Base-by-base conservation (phyloP, 116 monocot species). In the Iris pallida region DNA sequence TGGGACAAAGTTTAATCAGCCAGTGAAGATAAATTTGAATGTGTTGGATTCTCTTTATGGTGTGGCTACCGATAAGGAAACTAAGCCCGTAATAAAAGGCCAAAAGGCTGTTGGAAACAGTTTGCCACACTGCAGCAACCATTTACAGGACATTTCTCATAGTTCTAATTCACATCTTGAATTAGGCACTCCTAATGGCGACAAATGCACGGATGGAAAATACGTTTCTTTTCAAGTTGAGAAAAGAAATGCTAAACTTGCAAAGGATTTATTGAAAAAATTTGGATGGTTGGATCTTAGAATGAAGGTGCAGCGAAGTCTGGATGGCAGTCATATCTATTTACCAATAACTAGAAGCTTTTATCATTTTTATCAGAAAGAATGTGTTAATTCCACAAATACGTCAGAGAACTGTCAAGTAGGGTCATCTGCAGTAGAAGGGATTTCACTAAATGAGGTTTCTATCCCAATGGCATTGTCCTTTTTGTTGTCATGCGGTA, bases 1-100 rank as follows among this genome's bases (percentile, higher is more conserved):
- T 83, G 97, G 97, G 1, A 80, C 92, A 69, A 92, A 85, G 57
- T 97, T 97, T 78, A 87, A 80, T 70, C 71, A 57, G 16, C 90
- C 90, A 66, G 81, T 81, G 75, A 89, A 81, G 77, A 75, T 97
- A 73, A 71, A 79, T 71, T 67, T 92, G 73, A 64, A 65, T 14
- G 61, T 53, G 20, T 15, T 81, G 16, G 75, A 73, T 4, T 82
- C 64, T 47, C 5, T 65, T 13, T 5, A 44, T 49, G 16, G 41
- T 6, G 51, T 20, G 6, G 12, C 0, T 56, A 64, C 13, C 16
- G n/a, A 69, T 8, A 59, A 66, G 40, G 68, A 67, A 54, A 51
- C 51, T 63, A 52, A 69, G 55, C 40, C 61, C 2, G 7, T 65
- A 12, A 45, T 41, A 16, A 10, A 43, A 30, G 16, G 7, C 47